Conservation (phyloP, 2,329 filamentous ascomycete species). For the Colletotrichum destructivum region DNA sequence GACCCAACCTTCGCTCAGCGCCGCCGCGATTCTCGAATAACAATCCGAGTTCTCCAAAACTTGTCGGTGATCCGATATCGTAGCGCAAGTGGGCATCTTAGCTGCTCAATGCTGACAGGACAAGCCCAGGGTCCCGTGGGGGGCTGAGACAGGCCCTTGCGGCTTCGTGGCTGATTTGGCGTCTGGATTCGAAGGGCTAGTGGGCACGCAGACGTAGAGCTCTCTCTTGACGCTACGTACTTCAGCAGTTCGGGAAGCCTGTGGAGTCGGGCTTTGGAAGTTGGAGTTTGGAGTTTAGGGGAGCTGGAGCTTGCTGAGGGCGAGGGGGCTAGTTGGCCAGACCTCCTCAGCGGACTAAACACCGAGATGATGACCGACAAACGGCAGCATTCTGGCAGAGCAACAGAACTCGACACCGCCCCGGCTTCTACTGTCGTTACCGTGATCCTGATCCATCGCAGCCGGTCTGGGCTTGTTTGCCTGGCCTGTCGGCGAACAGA, state of each 20-base stretch:
- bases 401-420: conserved; percentile 29
- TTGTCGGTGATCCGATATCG: background rate
- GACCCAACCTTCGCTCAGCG: conserved; percentile 17
- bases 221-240: background rate
- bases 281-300: background rate
- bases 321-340: conserved; percentile 12
- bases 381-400: conserved; percentile 14
- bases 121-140: conserved; percentile 10
- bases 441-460: conserved; percentile 18
- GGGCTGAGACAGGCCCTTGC: conserved; percentile 31
- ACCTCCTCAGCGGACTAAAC: conserved; percentile 8
- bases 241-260: conserved; percentile 9
- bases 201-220: conserved; percentile 24
- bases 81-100: conserved; percentile 11
- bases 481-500: conserved; percentile 32
- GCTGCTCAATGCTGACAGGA: conserved; percentile 19
- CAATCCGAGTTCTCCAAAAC: conserved; percentile 10
- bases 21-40: conserved; percentile 27
- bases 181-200: conserved; percentile 36
- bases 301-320: conserved; percentile 24
- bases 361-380: conserved; percentile 34
- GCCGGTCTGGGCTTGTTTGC: conserved; percentile 28
- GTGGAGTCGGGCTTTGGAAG: background rate
- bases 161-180: conserved; percentile 14
- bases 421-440: conserved; percentile 14